Evolutionary conservation across 805 yeast species (phyloP), one percentile per base, ranked within the genome.

Genomic region (Candida boidinii): DNA sequence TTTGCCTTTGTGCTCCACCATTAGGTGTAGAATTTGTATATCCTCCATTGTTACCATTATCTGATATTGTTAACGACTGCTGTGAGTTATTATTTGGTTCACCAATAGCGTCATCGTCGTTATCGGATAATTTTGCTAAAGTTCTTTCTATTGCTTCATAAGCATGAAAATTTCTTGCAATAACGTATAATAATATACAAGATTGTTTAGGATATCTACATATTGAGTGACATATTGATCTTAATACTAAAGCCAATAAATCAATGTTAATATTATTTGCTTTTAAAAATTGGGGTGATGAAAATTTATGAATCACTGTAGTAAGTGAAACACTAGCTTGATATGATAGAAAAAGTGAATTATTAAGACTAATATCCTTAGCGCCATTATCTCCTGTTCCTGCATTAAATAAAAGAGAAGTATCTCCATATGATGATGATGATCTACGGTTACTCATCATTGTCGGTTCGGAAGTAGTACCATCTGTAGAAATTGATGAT

Each of bases 241-340:
- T 60, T 5, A 79, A 40, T n/a, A 81, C 26, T 10, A 81, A 50
- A 0, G 87, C 78, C 19, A 81, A 48, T 24, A 71, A 48, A 40
- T 79, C 85, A 7, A 73, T 48, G 43, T 79, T 70, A 34, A 60
- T 44, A 9, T 64, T 46, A 30, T 56, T 54, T n/a, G 55, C 66
- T 4, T 51, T 39, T 21, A 73, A 41, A 34, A 63, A 63, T 2
- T 39, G 38, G 23, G 50, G 41, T 3, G 58, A 39, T 1, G 74
- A 60, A 33, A 67, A 60, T 29, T 54, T 62, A 4, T 43, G 38
- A 4, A 72, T 39, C 24, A 70, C 41, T 36, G 72, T 73, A 12
- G 70, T 50, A 16, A 81, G 39, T 15, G 61, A 38, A 3, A 49
- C 49, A 24, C 77, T 60, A 0, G 83, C 66, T 15, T 63, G 62